Evolutionary conservation across 1,284 basidiomycete genomes (phyloP).

Genomic region (Cryptococcus hybrid): DNA sequence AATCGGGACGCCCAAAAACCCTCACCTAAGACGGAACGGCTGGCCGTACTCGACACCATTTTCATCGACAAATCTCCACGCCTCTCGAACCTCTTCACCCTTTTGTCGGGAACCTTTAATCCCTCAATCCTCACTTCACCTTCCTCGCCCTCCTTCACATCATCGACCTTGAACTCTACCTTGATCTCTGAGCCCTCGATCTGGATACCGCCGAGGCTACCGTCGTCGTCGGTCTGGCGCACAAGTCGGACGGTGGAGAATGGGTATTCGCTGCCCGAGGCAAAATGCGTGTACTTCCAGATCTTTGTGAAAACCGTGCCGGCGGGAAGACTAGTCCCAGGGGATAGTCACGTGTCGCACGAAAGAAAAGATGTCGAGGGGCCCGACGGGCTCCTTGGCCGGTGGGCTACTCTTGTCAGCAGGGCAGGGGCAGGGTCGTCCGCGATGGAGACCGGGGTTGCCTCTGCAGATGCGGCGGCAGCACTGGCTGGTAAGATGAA

Average conservation of each 20-base stretch:
- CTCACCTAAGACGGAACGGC: constrained; percentile 38
- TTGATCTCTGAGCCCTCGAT: constrained; percentile 12
- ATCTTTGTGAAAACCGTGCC: constrained; percentile 47
- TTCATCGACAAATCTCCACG: constrained; percentile 44
- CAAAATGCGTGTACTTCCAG: constrained; percentile 44
- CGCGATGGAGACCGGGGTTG: background rate
- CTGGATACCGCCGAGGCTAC: background rate
- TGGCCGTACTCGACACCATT: constrained; percentile 40
- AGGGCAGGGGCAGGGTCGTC: background rate
- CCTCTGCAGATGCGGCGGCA: constrained; percentile 1
- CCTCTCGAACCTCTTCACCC: constrained; percentile 36
- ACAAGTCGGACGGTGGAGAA: constrained; percentile 35
- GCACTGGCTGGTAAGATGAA: background rate
- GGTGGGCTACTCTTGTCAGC: background rate
- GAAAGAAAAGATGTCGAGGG: constrained; percentile 42
- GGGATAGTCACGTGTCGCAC: constrained; percentile 43
- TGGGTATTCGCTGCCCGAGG: constrained; percentile 33
- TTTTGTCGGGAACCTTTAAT: constrained; percentile 35
- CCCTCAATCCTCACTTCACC: constrained; percentile 32
- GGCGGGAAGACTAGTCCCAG: constrained; percentile 34
- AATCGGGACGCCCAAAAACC: background rate
- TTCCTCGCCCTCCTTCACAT: constrained; percentile 36
- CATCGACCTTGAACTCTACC: constrained; percentile 16
- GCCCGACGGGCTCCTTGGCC: constrained; percentile 21
- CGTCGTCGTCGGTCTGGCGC: constrained; percentile 20